Evolutionary conservation across 495 filamentous ascomycete species (phyloP).

Genomic region (Penicillium verhagenii): DNA sequence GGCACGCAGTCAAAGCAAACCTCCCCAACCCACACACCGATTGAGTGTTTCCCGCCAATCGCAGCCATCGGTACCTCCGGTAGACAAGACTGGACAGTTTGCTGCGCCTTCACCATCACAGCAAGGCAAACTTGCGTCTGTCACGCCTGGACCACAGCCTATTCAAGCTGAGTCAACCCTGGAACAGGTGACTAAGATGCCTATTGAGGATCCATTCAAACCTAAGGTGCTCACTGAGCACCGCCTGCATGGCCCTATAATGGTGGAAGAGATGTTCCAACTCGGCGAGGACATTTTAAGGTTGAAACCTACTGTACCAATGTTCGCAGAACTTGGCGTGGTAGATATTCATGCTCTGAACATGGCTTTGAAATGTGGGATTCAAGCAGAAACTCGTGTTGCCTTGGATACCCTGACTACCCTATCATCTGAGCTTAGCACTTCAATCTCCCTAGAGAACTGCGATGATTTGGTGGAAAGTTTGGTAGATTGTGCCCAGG

Average conservation of each 20-base stretch:
- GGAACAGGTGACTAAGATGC: slow-evolving; percentile 47
- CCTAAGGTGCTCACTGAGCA: slow-evolving; percentile 57
- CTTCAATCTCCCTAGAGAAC: slow-evolving; percentile 63
- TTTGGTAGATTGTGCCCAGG: slow-evolving; percentile 85
- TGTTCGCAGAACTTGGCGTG: slow-evolving; percentile 73
- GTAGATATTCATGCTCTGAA: slow-evolving; percentile 92
- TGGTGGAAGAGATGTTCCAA: slow-evolving; percentile 57
- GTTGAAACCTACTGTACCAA: slow-evolving; percentile 70
- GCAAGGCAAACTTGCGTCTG: slow-evolving; percentile 32
- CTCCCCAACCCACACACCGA: slow-evolving; percentile 37
- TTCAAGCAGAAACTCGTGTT: slow-evolving; percentile 81
- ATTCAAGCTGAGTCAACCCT: slow-evolving; percentile 41
- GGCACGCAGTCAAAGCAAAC: slow-evolving; percentile 39
- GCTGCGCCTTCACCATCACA: slow-evolving; percentile 35
- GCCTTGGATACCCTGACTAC: slow-evolving; percentile 81
- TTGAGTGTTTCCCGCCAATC: slow-evolving; percentile 39
- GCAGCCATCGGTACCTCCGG: slow-evolving; percentile 32
- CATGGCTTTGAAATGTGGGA: slow-evolving; percentile 87
- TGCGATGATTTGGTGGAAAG: slow-evolving; percentile 89
- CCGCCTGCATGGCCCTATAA: slow-evolving; percentile 63
- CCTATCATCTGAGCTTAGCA: slow-evolving; percentile 61
- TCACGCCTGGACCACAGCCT: slow-evolving; percentile 45
- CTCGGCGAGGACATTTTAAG: slow-evolving; percentile 61
- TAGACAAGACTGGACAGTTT: slow-evolving; percentile 35
- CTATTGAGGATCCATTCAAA: slow-evolving; percentile 48